Percentiles rank a stretch among this genome's conserved stretches.
phyloP scores from a whole-genome alignment of 1,284 basidiomycete species.

The Apiotrichum domesticum region DNA sequence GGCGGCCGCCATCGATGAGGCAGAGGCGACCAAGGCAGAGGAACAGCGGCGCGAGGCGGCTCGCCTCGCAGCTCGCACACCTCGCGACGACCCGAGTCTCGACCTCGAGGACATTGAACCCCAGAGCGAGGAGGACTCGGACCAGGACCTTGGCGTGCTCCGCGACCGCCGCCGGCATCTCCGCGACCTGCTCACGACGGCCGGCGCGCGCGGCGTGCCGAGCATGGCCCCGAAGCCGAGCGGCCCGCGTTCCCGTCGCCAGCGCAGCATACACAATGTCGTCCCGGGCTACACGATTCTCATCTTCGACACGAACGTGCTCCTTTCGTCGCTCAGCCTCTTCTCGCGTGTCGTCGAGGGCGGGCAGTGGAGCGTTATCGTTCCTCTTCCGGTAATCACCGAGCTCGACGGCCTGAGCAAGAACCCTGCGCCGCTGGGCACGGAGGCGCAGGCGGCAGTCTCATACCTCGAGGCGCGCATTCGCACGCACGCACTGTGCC shows the following conservation, averaged over 20 bases:
- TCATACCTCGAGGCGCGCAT: constrained; percentile 69
- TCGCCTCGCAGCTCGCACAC: constrained; percentile 3
- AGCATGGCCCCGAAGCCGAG: background rate
- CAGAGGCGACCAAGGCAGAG: constrained; percentile 56
- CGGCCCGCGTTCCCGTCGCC: background rate
- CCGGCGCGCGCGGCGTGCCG: background rate
- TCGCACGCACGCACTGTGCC: constrained; percentile 63
- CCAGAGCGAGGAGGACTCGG: constrained; percentile 56
- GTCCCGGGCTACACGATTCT: constrained; percentile 82
- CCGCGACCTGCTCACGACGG: constrained; percentile 41
- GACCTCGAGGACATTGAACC: constrained; percentile 56
- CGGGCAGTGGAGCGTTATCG: constrained; percentile 75
- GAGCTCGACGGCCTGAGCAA: constrained; percentile 84
- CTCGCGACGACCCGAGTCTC: background rate
- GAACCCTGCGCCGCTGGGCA: constrained; percentile 62
- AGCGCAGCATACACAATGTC: constrained; percentile 44
- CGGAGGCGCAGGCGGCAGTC: constrained; percentile 62
- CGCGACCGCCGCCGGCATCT: constrained; percentile 52
- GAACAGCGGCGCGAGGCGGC: constrained; percentile 23
- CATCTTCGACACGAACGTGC: constrained; percentile 89
- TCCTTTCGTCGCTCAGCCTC: constrained; percentile 69
- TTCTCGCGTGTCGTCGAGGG: constrained; percentile 73
- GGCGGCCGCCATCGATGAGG: constrained; percentile 61
- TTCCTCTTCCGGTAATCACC: constrained; percentile 91
- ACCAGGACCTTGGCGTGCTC: constrained; percentile 65